Evolutionary conservation across 2,329 filamentous ascomycete genomes (phyloP).

Genomic region (Samsoniella hepiali): DNA sequence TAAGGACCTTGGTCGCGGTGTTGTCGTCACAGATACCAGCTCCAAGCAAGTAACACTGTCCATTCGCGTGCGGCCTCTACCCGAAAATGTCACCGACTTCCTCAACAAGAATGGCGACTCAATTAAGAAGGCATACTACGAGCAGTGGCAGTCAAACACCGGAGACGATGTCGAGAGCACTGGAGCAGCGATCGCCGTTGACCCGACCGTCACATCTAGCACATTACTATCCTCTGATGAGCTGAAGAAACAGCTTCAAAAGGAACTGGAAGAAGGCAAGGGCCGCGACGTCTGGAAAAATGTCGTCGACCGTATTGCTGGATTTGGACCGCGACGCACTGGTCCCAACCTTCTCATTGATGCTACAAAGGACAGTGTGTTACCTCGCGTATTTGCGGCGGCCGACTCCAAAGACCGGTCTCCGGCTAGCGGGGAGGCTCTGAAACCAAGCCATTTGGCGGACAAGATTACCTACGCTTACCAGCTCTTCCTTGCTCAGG

Average conservation of each 20-base stretch:
- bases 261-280: constrained; percentile 67
- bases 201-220: constrained; percentile 57
- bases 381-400: constrained; percentile 63
- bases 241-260: constrained; percentile 69
- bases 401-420: constrained; percentile 32
- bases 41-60: constrained; percentile 83
- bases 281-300: constrained; percentile 72
- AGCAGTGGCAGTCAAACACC: constrained; percentile 52
- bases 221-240: constrained; percentile 68
- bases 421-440: constrained; percentile 45
- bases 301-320: constrained; percentile 75
- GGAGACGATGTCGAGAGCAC: constrained; percentile 36
- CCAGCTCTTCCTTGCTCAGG: constrained; percentile 84
- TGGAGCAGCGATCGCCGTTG: constrained; percentile 43
- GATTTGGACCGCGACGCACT: constrained; percentile 80
- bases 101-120: constrained; percentile 74
- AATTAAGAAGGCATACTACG: constrained; percentile 75
- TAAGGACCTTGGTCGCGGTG: constrained; percentile 81
- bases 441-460: constrained; percentile 66
- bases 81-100: constrained; percentile 76
- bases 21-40: constrained; percentile 69
- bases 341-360: constrained; percentile 92
- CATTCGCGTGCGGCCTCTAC: constrained; percentile 75
- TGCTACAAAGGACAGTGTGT: constrained; percentile 67
- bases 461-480: constrained; percentile 94